These are phyloP conservation scores for Inga leiocalycina DNA, from an alignment of 306 rosid genomes.

Conservation along the genomic window DNA sequence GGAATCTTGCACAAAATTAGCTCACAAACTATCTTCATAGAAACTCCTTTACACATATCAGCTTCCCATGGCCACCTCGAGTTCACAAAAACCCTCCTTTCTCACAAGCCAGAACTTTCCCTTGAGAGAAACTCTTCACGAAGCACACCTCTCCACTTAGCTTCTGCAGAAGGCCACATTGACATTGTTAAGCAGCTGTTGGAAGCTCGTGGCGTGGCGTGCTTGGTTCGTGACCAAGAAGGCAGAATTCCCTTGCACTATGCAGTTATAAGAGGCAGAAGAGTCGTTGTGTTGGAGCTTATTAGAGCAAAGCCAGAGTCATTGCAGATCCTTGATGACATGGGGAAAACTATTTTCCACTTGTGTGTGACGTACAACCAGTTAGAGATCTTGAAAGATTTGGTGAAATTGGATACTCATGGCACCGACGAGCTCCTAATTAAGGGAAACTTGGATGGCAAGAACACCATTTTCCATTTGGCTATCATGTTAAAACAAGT, in stretches of 20 bases:
- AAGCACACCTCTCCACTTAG: background rate
- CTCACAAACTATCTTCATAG: background rate
- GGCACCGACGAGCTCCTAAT: too few relatives aligned
- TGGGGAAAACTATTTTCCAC: background rate
- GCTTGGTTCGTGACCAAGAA: background rate
- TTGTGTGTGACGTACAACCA: background rate
- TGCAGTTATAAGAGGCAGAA: too few relatives aligned
- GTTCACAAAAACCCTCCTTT: background rate
- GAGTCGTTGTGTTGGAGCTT: background rate
- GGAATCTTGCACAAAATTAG: background rate
- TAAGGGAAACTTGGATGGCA: too few relatives aligned
- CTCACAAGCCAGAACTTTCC: background rate
- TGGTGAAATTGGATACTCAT: background rate
- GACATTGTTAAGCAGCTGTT: background rate
- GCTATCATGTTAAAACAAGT: too few relatives aligned
- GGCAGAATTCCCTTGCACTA: background rate
- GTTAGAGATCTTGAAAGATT: slow-evolving; percentile 8
- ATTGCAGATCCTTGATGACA: background rate
- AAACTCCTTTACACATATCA: background rate
- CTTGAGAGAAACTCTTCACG: background rate
- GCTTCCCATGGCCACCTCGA: background rate
- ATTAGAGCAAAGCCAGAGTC: background rate
- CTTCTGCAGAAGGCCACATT: background rate
- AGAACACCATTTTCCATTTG: too few relatives aligned
- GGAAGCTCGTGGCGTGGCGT: background rate